phyloP scores from a whole-genome alignment of 495 filamentous ascomycete species.

The Penicillium diatomitis region DNA sequence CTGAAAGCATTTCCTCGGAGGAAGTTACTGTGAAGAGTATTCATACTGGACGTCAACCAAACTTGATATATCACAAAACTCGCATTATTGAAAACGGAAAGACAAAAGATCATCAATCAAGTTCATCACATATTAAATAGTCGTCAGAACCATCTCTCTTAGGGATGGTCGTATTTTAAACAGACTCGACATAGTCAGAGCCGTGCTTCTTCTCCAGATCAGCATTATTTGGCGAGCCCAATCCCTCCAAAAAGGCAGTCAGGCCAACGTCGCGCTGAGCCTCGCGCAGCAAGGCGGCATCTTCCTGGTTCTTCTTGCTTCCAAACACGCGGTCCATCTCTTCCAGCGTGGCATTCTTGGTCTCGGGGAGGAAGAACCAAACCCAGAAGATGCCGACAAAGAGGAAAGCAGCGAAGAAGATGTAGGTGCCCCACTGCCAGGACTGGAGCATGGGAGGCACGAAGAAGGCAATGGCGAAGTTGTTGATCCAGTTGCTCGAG shows the following conservation, averaged over 20 bases:
- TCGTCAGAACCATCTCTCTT: background rate
- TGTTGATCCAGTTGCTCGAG: constrained; percentile 41
- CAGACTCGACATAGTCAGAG: constrained; percentile 14
- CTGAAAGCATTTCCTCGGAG: no score
- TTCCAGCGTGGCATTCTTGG: constrained; percentile 58
- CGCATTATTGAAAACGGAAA: background rate
- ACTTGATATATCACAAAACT: no score
- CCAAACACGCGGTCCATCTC: constrained; percentile 48
- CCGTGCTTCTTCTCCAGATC: constrained; percentile 16
- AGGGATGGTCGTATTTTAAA: constrained; percentile 1
- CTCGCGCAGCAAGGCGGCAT: constrained; percentile 23
- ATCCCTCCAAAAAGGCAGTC: constrained; percentile 14
- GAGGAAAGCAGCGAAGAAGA: constrained; percentile 33
- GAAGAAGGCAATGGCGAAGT: constrained; percentile 39
- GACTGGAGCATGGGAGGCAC: constrained; percentile 38
- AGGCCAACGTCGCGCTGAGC: constrained; percentile 22
- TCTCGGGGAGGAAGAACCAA: constrained; percentile 45
- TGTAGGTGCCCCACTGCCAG: constrained; percentile 41
- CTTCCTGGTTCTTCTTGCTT: constrained; percentile 27
- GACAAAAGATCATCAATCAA: background rate
- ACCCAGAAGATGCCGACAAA: constrained; percentile 31
- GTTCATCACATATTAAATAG: background rate
- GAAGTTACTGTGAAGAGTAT: no score
- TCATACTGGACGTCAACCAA: no score
- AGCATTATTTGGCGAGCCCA: constrained; percentile 6